Base-by-base conservation (phyloP, 2,329 filamentous ascomycete species). In the Basipetospora chlamydospora region DNA sequence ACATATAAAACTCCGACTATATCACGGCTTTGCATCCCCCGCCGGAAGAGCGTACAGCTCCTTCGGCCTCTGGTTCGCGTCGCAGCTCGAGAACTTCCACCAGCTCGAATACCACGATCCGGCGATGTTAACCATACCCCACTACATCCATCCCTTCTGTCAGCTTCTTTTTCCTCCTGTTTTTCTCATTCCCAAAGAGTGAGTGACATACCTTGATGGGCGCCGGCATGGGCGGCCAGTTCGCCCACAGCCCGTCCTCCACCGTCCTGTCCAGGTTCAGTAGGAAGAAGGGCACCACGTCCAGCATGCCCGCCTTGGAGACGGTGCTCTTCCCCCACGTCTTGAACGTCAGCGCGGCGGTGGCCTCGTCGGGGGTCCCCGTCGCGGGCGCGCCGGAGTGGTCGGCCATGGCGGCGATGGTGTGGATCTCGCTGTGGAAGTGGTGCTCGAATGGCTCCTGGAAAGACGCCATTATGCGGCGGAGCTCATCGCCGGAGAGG, bases 81-180 rank as follows among this genome's bases (percentile, higher is more conserved):
- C 66, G 46, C 74, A 80, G 46, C 73, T 77, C 22, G 71, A 61
- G 58, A 78, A 80, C 56, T 66, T 73, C 74, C 75, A 80, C 64
- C 67, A 69, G 3, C 62, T 58, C 25, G 62, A 63, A 44, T 77
- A 61, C 53, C 63, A 67, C 25, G 66, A 60, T 2, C 71, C 73
- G 2, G 60, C 70, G 29, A 77, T 51, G 45, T 76, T 77, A 25
- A 69, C 60, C 42, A 80, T 46, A 0, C 64, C 66, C 72, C 72
- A 79, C 33, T 38, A 21, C 6, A 30, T 23, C 22, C 11, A 11
- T 23, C 22, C 11, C 11, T 11, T 23, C 22, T 6, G 6, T 23
- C 22, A 6, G 6, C 22, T 15, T n/a, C 13, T 13, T 25, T n/a
- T 26, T 21, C 22, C 15, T 23, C 18, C n/a, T n/a, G n/a, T n/a